Evolutionary conservation across 371 early-diverging fungal species (phyloP), one percentile per base, ranked within the genome.

Genomic region (Lichtheimia ornata): DNA sequence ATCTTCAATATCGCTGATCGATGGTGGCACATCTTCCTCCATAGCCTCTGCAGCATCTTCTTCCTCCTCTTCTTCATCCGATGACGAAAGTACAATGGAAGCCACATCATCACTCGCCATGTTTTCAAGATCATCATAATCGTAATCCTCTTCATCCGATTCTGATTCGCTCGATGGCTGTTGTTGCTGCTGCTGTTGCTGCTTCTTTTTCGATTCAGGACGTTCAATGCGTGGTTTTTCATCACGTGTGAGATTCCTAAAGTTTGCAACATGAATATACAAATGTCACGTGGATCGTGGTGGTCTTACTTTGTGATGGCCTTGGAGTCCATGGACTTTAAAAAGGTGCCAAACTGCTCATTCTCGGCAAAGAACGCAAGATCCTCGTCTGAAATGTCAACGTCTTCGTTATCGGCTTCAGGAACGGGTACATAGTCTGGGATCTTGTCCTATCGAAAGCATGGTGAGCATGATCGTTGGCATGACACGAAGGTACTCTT

Each of bases 301-400:
- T 56, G 24, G 3, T 24, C 20, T 53, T 67, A 80, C 81, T 71
- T 74, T 47, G 81, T 60, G 5, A 80, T 30, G 49, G 65, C 81
- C 44, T 74, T 76, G 2, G 68, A 27, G 53, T 72, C 68, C 64
- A 72, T 59, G 15, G 65, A 59, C 22, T 56, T 58, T 47, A 72
- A 61, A 58, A 72, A 72, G 45, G 50, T 51, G n/a, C 62, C 59
- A 59, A 71, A 72, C 7, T 63, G 64, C 42, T 63, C 44, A 27
- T 72, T 67, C 13, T 63, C 66, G 13, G 63, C 63, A 61, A 72
- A 72, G 57, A 86, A 88, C 59, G 82, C 85, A 24, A 87, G 73
- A 70, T 87, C 88, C 14, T 87, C 86, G n/a, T 85, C 86, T 17
- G 86, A 85, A 58, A 88, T 64, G 14, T 73, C 84, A 24, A 81